Conservation (phyloP, 768 basidiomycete genomes). For the Tricholoma sp. region DNA sequence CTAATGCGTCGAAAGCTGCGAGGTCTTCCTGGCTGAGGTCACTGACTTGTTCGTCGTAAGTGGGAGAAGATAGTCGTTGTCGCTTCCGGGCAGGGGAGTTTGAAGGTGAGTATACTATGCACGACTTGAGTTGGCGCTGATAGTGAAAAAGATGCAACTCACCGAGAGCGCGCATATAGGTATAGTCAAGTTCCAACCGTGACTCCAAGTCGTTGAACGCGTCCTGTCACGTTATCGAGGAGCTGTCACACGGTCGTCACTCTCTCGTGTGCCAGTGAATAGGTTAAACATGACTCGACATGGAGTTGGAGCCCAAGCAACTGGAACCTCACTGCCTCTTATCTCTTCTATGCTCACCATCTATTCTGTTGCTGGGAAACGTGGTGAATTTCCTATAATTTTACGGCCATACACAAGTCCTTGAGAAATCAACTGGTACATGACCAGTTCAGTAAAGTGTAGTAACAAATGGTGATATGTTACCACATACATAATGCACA, state of each 20-base stretch:
- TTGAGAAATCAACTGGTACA: neutral
- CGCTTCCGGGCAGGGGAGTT: slow-evolving; percentile 51
- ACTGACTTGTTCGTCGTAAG: slow-evolving; percentile 49
- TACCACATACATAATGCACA: neutral
- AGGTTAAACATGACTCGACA: neutral
- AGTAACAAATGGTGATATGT: neutral
- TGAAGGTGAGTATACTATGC: slow-evolving; percentile 23
- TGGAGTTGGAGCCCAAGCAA: neutral
- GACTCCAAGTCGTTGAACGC: slow-evolving; percentile 12
- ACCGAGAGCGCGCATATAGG: slow-evolving; percentile 5
- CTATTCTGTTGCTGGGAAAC: neutral
- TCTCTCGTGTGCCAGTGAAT: neutral
- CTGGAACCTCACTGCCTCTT: neutral
- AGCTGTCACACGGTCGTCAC: neutral
- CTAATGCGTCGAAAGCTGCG: slow-evolving; percentile 47
- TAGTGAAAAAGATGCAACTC: neutral
- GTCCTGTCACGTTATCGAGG: slow-evolving; percentile 19
- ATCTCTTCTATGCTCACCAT: neutral
- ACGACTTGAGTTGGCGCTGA: neutral
- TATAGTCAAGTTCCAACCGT: too few species aligned
- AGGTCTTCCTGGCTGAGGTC: slow-evolving; percentile 54
- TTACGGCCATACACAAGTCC: neutral
- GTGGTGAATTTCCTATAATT: neutral
- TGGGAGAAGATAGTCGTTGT: slow-evolving; percentile 61
- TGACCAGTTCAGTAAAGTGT: neutral